Percentiles rank a stretch among this genome's conserved stretches.
phyloP scores from a whole-genome alignment of 108 stramenopile species.

The Cyclotella cryptica region DNA sequence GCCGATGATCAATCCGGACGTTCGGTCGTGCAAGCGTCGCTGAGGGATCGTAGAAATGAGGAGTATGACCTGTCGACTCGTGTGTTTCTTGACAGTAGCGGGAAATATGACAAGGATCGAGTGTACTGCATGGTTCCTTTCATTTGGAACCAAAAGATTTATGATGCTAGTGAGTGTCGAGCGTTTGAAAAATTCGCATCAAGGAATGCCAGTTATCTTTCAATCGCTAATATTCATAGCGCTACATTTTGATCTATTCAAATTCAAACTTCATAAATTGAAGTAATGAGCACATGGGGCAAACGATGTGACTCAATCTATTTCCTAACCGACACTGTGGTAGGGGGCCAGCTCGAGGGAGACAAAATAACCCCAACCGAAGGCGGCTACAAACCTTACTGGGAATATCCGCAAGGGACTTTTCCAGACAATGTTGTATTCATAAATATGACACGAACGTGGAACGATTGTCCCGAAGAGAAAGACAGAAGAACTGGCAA shows the following conservation, averaged over 20 bases:
- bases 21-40: too few species aligned
- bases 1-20: too few species aligned
- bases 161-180: slow-evolving; percentile 3
- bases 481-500: slow-evolving; percentile 1
- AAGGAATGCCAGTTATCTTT: neutral
- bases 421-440: slow-evolving; percentile 52
- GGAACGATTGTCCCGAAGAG: slow-evolving; percentile 35
- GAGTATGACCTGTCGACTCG: neutral
- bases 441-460: slow-evolving; percentile 55
- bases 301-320: slow-evolving; percentile 51
- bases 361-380: slow-evolving; percentile 39
- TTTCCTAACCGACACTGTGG: slow-evolving; percentile 50
- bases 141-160: slow-evolving; percentile 14
- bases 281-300: slow-evolving; percentile 55
- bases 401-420: slow-evolving; percentile 47
- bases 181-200: too few species aligned
- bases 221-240: too few species aligned
- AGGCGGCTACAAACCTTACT: slow-evolving; percentile 38
- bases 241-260: neutral
- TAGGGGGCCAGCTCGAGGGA: slow-evolving; percentile 33
- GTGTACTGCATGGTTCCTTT: slow-evolving; percentile 21
- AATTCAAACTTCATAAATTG: neutral
- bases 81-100: neutral
- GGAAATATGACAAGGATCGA: slow-evolving; percentile 16
- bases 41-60: too few species aligned